phyloP scores from a whole-genome alignment of 2,329 filamentous ascomycete genomes.

The Alternaria incomplexa region DNA sequence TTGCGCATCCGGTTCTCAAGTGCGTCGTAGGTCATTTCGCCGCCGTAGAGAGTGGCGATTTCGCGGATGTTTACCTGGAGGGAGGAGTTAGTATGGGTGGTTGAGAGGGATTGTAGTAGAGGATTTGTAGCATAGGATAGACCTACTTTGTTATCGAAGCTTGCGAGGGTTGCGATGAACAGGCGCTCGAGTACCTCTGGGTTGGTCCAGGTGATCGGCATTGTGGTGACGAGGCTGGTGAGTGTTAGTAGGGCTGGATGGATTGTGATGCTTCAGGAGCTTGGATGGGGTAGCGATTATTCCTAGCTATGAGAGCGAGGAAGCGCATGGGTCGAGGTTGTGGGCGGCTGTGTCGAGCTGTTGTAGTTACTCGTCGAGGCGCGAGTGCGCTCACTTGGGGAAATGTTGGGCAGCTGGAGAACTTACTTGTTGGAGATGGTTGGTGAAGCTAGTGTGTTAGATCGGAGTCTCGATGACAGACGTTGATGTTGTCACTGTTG shows the following conservation, averaged over 20 bases:
- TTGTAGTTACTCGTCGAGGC: not conserved
- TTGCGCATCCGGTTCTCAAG: conserved; percentile 56
- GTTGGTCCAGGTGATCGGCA: conserved; percentile 48
- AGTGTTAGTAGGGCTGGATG: not conserved
- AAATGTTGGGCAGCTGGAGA: not conserved
- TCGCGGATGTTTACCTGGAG: conserved; percentile 53
- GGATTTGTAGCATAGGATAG: not conserved
- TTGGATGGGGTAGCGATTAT: not conserved
- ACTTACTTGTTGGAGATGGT: not conserved
- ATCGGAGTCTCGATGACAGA: not conserved
- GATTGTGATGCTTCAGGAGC: not conserved
- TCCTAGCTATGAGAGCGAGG: not conserved
- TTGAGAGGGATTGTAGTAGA: not conserved
- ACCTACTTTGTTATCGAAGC: conserved; percentile 40
- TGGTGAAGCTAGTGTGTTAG: not conserved
- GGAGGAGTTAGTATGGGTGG: not conserved
- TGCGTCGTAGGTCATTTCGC: conserved; percentile 56
- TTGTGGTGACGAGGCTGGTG: conserved; percentile 7
- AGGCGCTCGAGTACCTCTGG: conserved; percentile 47
- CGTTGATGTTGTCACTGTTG: not conserved
- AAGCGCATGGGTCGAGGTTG: not conserved
- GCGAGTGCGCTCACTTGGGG: not conserved
- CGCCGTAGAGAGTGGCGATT: conserved; percentile 54
- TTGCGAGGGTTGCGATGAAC: conserved; percentile 50
- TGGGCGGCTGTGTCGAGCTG: not conserved